Evolutionary conservation across 2,329 filamentous ascomycete genomes (phyloP).

Genomic region (Hypoxylon sp.): DNA sequence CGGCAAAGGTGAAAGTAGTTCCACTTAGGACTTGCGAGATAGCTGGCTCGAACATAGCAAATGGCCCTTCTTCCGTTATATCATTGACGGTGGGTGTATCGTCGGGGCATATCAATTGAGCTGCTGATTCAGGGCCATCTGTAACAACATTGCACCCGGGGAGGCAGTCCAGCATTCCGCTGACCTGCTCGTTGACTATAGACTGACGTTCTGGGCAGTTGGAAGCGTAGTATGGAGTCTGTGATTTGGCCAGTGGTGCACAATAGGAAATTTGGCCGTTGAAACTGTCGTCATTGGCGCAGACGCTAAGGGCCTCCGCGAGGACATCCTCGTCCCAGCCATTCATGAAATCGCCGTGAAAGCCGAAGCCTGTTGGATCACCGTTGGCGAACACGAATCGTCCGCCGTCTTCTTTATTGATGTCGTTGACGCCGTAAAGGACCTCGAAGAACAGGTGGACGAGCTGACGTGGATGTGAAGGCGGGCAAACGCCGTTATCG

Average conservation of each 20-base stretch:
- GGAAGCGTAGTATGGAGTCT: slow-evolving; percentile 49
- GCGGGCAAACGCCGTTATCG: slow-evolving; percentile 54
- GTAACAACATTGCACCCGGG: slow-evolving; percentile 62
- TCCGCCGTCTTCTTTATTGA: slow-evolving; percentile 35
- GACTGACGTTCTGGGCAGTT: slow-evolving; percentile 56
- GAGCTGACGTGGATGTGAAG: slow-evolving; percentile 55
- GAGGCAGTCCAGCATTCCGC: slow-evolving; percentile 54
- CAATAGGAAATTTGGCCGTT: slow-evolving; percentile 48
- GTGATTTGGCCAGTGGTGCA: slow-evolving; percentile 40
- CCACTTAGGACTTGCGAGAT: slow-evolving; percentile 15
- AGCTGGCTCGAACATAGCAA: slow-evolving; percentile 15
- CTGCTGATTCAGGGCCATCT: slow-evolving; percentile 36
- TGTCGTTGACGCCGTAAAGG: slow-evolving; percentile 45
- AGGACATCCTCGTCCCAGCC: slow-evolving; percentile 55
- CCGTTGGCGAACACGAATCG: slow-evolving; percentile 57
- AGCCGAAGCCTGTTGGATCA: slow-evolving; percentile 60
- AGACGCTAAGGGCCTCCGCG: slow-evolving; percentile 44
- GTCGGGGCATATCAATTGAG: slow-evolving; percentile 20
- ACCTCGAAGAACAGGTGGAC: slow-evolving; percentile 54
- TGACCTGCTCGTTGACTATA: slow-evolving; percentile 53
- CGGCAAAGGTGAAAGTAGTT: slow-evolving; percentile 56
- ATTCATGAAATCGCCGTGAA: slow-evolving; percentile 63
- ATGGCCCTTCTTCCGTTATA: slow-evolving; percentile 2
- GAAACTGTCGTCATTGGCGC: slow-evolving; percentile 38
- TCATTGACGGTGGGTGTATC: slow-evolving; percentile 16